Evolutionary conservation across 805 yeast species (phyloP).

Genomic region (Candida dendrica): DNA sequence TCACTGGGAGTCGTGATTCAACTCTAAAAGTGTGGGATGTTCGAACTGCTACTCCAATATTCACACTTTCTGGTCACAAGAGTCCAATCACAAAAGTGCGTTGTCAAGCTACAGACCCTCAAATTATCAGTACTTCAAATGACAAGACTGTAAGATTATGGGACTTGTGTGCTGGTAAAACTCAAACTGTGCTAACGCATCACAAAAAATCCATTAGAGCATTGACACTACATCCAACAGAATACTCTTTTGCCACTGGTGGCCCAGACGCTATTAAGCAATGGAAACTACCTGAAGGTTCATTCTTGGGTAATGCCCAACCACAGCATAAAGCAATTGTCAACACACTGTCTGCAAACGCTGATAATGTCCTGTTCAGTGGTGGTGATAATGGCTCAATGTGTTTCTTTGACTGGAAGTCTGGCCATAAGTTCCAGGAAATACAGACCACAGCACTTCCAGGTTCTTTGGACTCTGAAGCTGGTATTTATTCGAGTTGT

Average conservation of each 20-base stretch:
- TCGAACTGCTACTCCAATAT: slow-evolving; percentile 65
- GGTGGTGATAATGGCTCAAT: slow-evolving; percentile 83
- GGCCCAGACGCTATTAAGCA: slow-evolving; percentile 77
- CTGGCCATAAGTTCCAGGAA: slow-evolving; percentile 58
- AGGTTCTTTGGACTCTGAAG: slow-evolving; percentile 63
- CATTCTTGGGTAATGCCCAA: slow-evolving; percentile 50
- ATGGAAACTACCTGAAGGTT: slow-evolving; percentile 78
- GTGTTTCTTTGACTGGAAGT: slow-evolving; percentile 70
- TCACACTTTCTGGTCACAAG: slow-evolving; percentile 77
- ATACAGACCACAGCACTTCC: slow-evolving; percentile 49
- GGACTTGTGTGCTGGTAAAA: slow-evolving; percentile 79
- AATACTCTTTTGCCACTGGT: slow-evolving; percentile 70
- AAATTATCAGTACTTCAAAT: slow-evolving; percentile 72
- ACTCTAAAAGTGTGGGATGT: slow-evolving; percentile 92
- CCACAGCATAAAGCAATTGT: slow-evolving; percentile 45
- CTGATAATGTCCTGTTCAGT: slow-evolving; percentile 57
- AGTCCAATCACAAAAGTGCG: slow-evolving; percentile 64
- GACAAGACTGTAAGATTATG: slow-evolving; percentile 85
- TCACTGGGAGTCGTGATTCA: slow-evolving; percentile 85
- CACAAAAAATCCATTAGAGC: slow-evolving; percentile 80
- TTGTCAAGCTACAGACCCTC: slow-evolving; percentile 74
- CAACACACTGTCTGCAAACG: slow-evolving; percentile 60
- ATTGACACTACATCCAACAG: slow-evolving; percentile 59
- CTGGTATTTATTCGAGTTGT: slow-evolving; percentile 59
- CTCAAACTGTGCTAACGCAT: slow-evolving; percentile 68